Conservation (phyloP, 805 yeast genomes). For the Saturnispora besseyi region DNA sequence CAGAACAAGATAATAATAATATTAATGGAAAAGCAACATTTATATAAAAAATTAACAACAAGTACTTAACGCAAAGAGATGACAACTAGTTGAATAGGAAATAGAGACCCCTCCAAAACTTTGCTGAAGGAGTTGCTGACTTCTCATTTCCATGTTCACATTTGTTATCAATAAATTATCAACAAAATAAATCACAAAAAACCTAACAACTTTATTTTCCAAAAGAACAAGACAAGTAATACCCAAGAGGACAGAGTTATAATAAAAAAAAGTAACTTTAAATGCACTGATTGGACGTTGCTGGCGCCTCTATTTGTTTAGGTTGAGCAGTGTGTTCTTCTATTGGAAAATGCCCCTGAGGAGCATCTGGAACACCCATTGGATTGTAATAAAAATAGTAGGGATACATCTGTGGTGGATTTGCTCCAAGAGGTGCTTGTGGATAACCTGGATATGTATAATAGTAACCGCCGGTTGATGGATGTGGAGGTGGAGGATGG, state of each 20-base stretch:
- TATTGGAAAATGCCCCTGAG: neutral
- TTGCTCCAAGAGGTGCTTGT: constrained; percentile 11
- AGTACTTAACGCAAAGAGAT: neutral
- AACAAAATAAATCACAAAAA: no score
- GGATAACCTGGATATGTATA: constrained; percentile 24
- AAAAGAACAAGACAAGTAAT: neutral
- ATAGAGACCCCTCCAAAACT: no score
- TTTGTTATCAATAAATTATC: no score
- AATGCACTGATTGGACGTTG: neutral
- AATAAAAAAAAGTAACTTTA: neutral
- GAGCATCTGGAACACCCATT: constrained; percentile 5
- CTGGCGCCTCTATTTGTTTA: neutral
- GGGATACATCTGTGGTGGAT: constrained; percentile 22
- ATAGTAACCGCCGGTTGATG: constrained; percentile 19
- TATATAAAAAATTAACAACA: neutral
- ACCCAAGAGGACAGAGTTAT: neutral
- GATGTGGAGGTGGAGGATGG: constrained; percentile 16
- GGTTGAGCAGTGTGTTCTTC: neutral
- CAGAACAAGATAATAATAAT: neutral
- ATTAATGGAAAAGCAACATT: neutral
- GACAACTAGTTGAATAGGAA: neutral
- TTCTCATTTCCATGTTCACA: no score
- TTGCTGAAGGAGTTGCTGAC: no score
- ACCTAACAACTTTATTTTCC: no score
- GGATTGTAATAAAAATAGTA: constrained; percentile 27